Percentiles rank a stretch among this genome's conserved stretches.
Conservation (phyloP, 1,284 basidiomycete genomes). For the Fomitiporia mediterranea region DNA sequence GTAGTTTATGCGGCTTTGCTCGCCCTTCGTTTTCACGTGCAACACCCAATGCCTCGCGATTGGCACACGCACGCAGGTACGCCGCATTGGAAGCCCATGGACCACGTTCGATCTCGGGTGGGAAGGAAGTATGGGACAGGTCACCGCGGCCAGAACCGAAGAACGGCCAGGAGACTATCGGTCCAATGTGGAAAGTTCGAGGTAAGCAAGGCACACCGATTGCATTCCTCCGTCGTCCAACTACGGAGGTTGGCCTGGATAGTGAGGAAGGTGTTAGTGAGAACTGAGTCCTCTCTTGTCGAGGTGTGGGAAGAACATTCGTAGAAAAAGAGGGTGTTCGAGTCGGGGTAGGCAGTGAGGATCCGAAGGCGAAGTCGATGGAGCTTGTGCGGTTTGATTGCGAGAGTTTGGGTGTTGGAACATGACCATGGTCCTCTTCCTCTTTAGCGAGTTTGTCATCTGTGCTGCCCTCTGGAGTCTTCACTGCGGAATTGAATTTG, state of each 20-base stretch:
- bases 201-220: background rate
- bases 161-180: slow-evolving; percentile 83
- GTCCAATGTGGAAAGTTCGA: slow-evolving; percentile 53
- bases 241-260: background rate
- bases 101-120: slow-evolving; percentile 66
- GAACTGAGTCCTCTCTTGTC: slow-evolving; percentile 4
- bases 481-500: slow-evolving; percentile 19
- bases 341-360: slow-evolving; percentile 11
- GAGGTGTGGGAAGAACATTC: slow-evolving; percentile 8
- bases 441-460: background rate
- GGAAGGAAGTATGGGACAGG: slow-evolving; percentile 42
- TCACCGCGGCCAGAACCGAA: slow-evolving; percentile 77
- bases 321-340: slow-evolving; percentile 2
- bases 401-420: slow-evolving; percentile 8
- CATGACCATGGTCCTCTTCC: slow-evolving; percentile 14
- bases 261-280: background rate
- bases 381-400: slow-evolving; percentile 3
- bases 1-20: slow-evolving; percentile 64
- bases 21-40: slow-evolving; percentile 70
- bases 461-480: slow-evolving; percentile 7
- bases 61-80: slow-evolving; percentile 60
- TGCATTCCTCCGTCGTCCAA: background rate
- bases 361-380: slow-evolving; percentile 8
- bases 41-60: slow-evolving; percentile 63
- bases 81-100: slow-evolving; percentile 58